Conservation (phyloP, 495 filamentous ascomycete genomes). For the Aspergillus taichungensis region DNA sequence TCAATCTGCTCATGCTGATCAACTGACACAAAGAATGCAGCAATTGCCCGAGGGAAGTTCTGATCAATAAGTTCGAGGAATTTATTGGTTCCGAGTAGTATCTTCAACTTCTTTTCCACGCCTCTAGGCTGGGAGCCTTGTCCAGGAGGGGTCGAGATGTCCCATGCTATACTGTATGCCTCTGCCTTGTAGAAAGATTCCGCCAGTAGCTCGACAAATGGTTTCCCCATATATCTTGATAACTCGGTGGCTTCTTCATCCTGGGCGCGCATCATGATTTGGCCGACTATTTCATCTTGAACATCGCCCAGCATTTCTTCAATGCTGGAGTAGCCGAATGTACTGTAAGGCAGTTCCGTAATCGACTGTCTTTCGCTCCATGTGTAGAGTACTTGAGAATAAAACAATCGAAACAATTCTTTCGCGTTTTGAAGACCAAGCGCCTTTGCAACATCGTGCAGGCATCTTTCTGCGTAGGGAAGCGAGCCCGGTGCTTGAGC, state of each 20-base stretch:
- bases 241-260: slow-evolving; percentile 53
- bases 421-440: slow-evolving; percentile 55
- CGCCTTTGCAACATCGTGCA: slow-evolving; percentile 53
- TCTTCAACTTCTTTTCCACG: slow-evolving; percentile 63
- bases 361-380: slow-evolving; percentile 67
- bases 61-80: slow-evolving; percentile 52
- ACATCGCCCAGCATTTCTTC: slow-evolving; percentile 60
- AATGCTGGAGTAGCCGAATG: slow-evolving; percentile 69
- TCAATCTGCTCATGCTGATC: slow-evolving; percentile 72
- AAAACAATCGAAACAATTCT: slow-evolving; percentile 77
- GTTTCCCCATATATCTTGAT: slow-evolving; percentile 44
- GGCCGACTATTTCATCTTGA: slow-evolving; percentile 71
- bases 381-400: slow-evolving; percentile 85
- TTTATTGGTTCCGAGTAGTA: slow-evolving; percentile 54
- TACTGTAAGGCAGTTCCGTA: slow-evolving; percentile 62
- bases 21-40: slow-evolving; percentile 56
- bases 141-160: slow-evolving; percentile 53
- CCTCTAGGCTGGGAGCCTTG: slow-evolving; percentile 42
- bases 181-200: slow-evolving; percentile 70
- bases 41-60: slow-evolving; percentile 69
- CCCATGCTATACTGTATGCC: slow-evolving; percentile 76
- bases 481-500: slow-evolving; percentile 54
- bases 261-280: slow-evolving; percentile 75
- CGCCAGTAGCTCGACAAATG: slow-evolving; percentile 48
- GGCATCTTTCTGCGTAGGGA: slow-evolving; percentile 61